Evolutionary conservation across 768 basidiomycete genomes (phyloP), one percentile per base, ranked within the genome.

Genomic region (Mycena indigotica): DNA sequence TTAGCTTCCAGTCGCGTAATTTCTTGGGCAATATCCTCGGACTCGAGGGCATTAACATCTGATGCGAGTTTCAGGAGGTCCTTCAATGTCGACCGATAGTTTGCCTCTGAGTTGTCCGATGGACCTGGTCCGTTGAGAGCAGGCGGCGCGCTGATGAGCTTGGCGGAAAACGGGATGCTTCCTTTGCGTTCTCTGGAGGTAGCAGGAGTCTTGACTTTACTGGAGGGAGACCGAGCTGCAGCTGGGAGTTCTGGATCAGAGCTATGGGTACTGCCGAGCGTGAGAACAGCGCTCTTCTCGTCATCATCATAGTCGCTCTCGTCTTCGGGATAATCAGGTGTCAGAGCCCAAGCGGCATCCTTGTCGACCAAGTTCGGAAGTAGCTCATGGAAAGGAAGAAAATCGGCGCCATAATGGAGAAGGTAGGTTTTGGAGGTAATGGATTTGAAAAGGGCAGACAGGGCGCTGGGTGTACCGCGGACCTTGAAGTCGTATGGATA

Each of bases 401-500:
- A 84, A 65, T 91, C 88, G 15, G 89, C 86, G 32, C 88, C 92
- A 62, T 94, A 94, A 69, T 93, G 91, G 15, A 92, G 78, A 21
- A 93, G 84, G 67, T 93, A 86, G 0, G 88, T 88, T 70, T 93
- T 91, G 50, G 85, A 83, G 8, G 88, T 78, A 62, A 93, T 87
- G 0, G 88, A 91, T 65, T 87, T 89, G 66, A 93, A 84, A 40
- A 94, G 77, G 10, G 90, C 91, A 32, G 76, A 79, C 25, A 94
- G 77, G 2, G 91, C 90, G 19, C 87, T 85, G 4, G 81, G 77
- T 12, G 91, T 87, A 2, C 87, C 88, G 19, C 82, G 82, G 15
- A 91, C 89, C 25, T 88, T 86, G 65, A 94, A 94, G 66, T 95
- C 92, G 55, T 84, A 79, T 3, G 88, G 84, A 71, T 91, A 93